Base-by-base conservation (phyloP, 2,329 filamentous ascomycete species). In the Diplodia mutila region DNA sequence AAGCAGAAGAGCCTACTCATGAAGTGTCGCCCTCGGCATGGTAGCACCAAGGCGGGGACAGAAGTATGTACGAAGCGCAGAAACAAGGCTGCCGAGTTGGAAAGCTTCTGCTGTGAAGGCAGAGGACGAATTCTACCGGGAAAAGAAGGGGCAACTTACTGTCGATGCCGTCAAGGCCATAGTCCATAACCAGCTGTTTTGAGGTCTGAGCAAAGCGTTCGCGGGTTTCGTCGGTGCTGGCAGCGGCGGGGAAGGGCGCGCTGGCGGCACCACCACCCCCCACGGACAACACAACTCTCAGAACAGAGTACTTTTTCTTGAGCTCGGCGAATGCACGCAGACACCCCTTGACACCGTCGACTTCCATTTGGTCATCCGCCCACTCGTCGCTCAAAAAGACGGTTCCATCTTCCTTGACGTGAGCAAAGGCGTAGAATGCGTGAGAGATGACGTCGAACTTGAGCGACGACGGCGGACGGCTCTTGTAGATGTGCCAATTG, bases 331-430 rank as follows among this genome's bases (percentile, higher is more conserved):
- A 85, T 11, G 92, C 91, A 37, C 90, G 88, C 64, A 95, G 80
- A 53, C 90, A 92, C 49, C 78, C 78, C 65, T 76, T 74, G 11
- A 75, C 72, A 52, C 90, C 91, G 71, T 94, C 90, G 55, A 93
- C 90, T 21, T 88, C 86, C 73, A 89, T 90, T 73, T 89, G 85
- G 49, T 86, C 83, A 81, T 94, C 92, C 54, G 90, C 91, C 86
- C 87, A 92, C 78, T 92, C 90, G 78, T 95, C 91, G 68, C 94
- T 82, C 92, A 91, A 91, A 76, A 94, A 94, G 88, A 2, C 91
- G 91, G 76, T 94, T 91, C 72, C 91, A 94, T 73, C 90, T 92
- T 27, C 90, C 89, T 77, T 94, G 92, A 27, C 92, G 88, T 23
- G 95, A 84, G 27, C 92, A 89, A 54, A 95, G 83, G 53, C 95